Evolutionary conservation across 139 green algal species (phyloP).

Genomic region (Marvania coccoides): DNA sequence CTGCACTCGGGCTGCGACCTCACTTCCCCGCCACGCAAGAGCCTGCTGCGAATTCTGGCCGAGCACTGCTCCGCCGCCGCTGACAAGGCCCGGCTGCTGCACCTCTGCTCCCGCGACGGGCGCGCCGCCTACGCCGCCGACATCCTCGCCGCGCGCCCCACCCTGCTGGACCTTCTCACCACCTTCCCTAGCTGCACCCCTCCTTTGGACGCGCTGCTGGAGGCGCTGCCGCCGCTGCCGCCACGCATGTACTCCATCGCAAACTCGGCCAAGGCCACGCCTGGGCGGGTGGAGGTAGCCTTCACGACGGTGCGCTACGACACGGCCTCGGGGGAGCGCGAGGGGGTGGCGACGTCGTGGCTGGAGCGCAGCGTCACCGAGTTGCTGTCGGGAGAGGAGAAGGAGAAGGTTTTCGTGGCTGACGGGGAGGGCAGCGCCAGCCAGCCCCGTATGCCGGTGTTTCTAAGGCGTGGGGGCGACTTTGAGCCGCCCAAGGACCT

Average conservation of each 20-base stretch:
- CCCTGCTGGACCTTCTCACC: constrained; percentile 74
- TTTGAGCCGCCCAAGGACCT: constrained; percentile 61
- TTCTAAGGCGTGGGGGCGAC: constrained; percentile 56
- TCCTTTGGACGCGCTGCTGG: constrained; percentile 67
- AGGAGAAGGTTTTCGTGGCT: neutral
- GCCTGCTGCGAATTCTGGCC: constrained; percentile 73
- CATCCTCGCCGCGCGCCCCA: constrained; percentile 49
- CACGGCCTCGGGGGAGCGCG: constrained; percentile 25
- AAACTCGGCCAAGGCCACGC: constrained; percentile 22
- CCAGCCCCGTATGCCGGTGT: constrained; percentile 48
- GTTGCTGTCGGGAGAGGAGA: neutral
- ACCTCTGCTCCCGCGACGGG: constrained; percentile 46
- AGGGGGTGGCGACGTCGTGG: constrained; percentile 77
- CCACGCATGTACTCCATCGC: constrained; percentile 88
- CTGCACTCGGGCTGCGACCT: constrained; percentile 67
- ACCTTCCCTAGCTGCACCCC: constrained; percentile 67
- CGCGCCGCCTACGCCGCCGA: constrained; percentile 37
- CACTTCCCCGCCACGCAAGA: constrained; percentile 63
- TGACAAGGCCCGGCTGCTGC: constrained; percentile 58
- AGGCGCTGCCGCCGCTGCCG: constrained; percentile 65
- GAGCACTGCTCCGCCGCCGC: constrained; percentile 64
- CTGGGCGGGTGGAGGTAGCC: constrained; percentile 40
- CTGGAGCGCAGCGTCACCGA: constrained; percentile 45
- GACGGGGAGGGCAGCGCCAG: neutral
- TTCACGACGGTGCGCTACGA: constrained; percentile 68